phyloP scores from a whole-genome alignment of 768 basidiomycete species.

The Cystofilobasidium ferigula region DNA sequence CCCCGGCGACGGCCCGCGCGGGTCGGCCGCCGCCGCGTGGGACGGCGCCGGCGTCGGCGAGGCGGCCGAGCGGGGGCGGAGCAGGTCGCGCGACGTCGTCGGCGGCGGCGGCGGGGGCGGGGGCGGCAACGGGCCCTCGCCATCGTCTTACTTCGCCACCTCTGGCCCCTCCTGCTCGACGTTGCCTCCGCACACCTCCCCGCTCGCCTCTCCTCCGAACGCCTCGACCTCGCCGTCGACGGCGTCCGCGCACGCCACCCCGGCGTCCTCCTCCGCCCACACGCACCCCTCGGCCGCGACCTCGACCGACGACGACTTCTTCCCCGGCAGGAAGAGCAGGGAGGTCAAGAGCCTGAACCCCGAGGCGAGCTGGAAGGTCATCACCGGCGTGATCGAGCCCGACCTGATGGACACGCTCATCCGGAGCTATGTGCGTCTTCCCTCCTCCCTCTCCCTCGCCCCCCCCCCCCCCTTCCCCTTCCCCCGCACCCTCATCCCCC shows the following conservation, averaged over 20 bases:
- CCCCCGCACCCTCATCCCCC: no score
- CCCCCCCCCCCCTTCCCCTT: no score
- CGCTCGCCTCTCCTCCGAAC: neutral
- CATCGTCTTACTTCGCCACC: neutral
- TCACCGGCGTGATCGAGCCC: conserved; percentile 73
- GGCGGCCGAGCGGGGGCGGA: neutral
- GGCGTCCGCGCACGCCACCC: neutral
- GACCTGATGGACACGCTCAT: conserved; percentile 84
- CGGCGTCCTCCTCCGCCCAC: neutral
- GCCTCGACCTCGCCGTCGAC: neutral
- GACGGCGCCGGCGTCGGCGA: conserved; percentile 2
- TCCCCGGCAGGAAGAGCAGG: conserved; percentile 66
- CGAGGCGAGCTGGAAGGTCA: conserved; percentile 72
- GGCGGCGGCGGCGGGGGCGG: no score
- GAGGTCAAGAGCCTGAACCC: conserved; percentile 67
- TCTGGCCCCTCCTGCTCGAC: no score
- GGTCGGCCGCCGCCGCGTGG: conserved; percentile 30
- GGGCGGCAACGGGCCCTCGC: neutral
- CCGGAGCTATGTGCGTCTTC: conserved; percentile 34
- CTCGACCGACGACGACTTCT: conserved; percentile 40
- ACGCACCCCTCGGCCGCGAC: neutral
- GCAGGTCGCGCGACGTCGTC: neutral
- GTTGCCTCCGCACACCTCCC: no score
- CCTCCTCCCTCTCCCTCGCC: neutral
- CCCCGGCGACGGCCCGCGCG: no score